These are phyloP conservation scores for Ceratocystis lukuohia DNA, from an alignment of 2,329 filamentous ascomycete species.

Conservation along the genomic window DNA sequence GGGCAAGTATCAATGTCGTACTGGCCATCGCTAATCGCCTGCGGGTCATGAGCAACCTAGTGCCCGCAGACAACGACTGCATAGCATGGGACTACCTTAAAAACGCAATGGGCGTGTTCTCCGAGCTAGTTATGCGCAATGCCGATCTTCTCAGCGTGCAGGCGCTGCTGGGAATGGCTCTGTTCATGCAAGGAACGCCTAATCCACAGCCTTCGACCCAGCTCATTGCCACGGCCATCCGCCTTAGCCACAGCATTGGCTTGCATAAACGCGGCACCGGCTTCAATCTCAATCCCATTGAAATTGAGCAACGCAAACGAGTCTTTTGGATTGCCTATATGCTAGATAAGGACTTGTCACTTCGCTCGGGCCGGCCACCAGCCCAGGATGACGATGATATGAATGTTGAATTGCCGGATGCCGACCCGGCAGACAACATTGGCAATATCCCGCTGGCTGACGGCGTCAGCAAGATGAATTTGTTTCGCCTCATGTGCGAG, in stretches of 20 bases:
- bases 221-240: conserved; percentile 77
- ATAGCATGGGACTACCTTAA: conserved; percentile 94
- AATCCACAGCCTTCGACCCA: conserved; percentile 93
- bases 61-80: conserved; percentile 79
- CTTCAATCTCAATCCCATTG: conserved; percentile 84
- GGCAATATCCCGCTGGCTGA: conserved; percentile 86
- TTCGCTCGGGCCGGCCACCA: conserved; percentile 46
- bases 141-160: conserved; percentile 92
- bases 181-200: conserved; percentile 91
- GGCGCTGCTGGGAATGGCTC: conserved; percentile 78
- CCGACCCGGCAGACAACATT: conserved; percentile 80
- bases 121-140: conserved; percentile 89
- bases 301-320: conserved; percentile 72
- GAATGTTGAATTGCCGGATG: conserved; percentile 90
- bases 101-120: conserved; percentile 86
- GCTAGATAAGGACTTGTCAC: conserved; percentile 49
- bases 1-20: conserved; percentile 89
- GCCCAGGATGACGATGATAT: conserved; percentile 58
- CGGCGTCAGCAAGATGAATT: conserved; percentile 82
- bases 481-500: conserved; percentile 86
- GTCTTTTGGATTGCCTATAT: conserved; percentile 56
- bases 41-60: conserved; percentile 88
- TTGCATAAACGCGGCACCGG: conserved; percentile 85
- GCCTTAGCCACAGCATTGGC: conserved; percentile 84
- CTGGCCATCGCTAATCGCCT: conserved; percentile 87